phyloP scores from a whole-genome alignment of 75 land plant genomes.

The Cupressus sempervirens region DNA sequence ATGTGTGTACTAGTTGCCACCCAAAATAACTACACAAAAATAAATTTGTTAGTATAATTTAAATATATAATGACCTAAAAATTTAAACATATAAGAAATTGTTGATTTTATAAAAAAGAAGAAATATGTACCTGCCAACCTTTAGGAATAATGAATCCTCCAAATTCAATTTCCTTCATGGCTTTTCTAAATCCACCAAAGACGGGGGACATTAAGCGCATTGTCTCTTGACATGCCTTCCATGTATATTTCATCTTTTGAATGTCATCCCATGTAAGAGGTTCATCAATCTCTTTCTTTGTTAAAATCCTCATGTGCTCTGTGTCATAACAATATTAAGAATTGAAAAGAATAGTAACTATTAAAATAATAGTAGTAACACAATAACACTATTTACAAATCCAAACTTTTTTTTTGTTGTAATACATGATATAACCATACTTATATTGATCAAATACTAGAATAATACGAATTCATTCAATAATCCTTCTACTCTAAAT shows the following conservation, averaged over 20 bases:
- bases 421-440: no score
- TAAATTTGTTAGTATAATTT: neutral
- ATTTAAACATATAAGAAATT: no score
- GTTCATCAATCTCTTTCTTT: conserved; percentile 25
- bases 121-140: conserved; percentile 56
- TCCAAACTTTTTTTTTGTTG: no score
- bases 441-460: no score
- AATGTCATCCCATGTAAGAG: conserved; percentile 58
- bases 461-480: no score
- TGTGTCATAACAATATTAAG: neutral
- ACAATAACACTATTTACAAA: no score
- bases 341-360: no score
- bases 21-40: conserved; percentile 33
- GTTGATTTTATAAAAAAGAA: neutral
- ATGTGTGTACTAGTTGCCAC: conserved; percentile 33
- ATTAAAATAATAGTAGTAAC: no score
- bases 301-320: conserved; percentile 42
- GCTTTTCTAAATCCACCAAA: conserved; percentile 50
- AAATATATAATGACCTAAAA: neutral
- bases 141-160: conserved; percentile 52
- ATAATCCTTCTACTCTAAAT: no score
- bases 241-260: conserved; percentile 70
- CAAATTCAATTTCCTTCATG: conserved; percentile 45
- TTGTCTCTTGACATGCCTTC: conserved; percentile 64
- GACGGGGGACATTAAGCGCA: conserved; percentile 46